Conservation (phyloP, 2,329 filamentous ascomycete genomes). For the Dothidotthia symphoricarpi region DNA sequence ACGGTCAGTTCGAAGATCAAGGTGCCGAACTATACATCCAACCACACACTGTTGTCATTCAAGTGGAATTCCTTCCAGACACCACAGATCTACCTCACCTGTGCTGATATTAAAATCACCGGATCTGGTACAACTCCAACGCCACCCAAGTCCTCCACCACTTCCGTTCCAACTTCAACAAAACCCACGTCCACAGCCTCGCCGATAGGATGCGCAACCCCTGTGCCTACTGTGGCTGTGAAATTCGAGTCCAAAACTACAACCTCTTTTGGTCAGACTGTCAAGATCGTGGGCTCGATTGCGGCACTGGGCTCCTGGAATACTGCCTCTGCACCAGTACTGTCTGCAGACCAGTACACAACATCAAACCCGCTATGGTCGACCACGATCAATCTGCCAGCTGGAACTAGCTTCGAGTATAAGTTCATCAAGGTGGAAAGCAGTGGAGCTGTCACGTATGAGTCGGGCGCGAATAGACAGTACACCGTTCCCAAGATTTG, state of each 20-base stretch:
- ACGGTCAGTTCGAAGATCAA: constrained; percentile 28
- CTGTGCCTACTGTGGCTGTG: constrained; percentile 35
- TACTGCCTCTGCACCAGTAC: constrained; percentile 39
- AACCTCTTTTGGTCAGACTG: constrained; percentile 51
- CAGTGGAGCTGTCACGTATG: constrained; percentile 48
- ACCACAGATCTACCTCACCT: constrained; percentile 34
- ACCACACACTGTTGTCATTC: constrained; percentile 34
- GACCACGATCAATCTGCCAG: constrained; percentile 42
- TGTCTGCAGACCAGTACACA: constrained; percentile 48
- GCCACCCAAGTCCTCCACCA: constrained; percentile 17
- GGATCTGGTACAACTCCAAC: constrained; percentile 12
- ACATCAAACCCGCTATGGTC: constrained; percentile 48
- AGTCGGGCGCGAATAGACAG: constrained; percentile 45
- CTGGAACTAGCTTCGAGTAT: constrained; percentile 47
- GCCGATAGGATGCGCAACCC: constrained; percentile 22
- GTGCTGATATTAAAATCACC: constrained; percentile 34
- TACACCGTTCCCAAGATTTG: constrained; percentile 35
- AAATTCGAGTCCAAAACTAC: constrained; percentile 50
- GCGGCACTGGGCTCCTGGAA: constrained; percentile 49
- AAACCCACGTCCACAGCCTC: constrained; percentile 13
- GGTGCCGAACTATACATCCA: constrained; percentile 34
- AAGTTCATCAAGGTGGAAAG: constrained; percentile 49
- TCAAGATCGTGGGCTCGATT: constrained; percentile 48
- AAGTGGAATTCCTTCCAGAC: constrained; percentile 39
- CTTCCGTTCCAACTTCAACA: constrained; percentile 11